Base-by-base conservation (phyloP, 2,329 filamentous ascomycete genomes). In the Alternaria consortialis region DNA sequence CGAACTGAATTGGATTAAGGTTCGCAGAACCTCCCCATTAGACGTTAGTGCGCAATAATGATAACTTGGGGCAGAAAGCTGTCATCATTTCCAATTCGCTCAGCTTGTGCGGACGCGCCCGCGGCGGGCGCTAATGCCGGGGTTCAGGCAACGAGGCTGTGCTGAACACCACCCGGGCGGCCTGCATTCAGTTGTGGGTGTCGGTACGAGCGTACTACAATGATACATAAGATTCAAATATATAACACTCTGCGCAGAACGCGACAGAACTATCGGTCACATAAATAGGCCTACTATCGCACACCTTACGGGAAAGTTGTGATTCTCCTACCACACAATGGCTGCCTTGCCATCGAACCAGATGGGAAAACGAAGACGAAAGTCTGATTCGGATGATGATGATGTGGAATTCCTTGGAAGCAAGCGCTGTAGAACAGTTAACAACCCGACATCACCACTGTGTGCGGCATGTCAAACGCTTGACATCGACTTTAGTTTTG, bases 391-490 rank as follows among this genome's bases (percentile, higher is more conserved):
- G 12, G 44, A 48, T 13, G 44, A 48, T 13, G 44, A 48, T 32
- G 7, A 15, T 1, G 12, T 20, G 31, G 17, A 23, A 29, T 39
- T 39, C n/a, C 37, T 20, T 20, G 44, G 2, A 48, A 48, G 29
- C 29, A 48, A 34, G 9, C 44, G 44, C 17, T 13, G 17, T 15
- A 31, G 31, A 48, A 31, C 44, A 15, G 17, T 20, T 29, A 48
- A 32, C 17, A n/a, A 48, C n/a, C n/a, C 12, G 8, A 48, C 44
- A 29, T 48, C 44, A 36, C 25, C 50, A 9, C 31, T 61, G 12
- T 61, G 58, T 31, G 9, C 13, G n/a, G 15, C 23, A 25, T 58
- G 55, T 17, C 50, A 53, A 50, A 58, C 17, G 31, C 43, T 62
- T 15, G 42, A 58, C 32, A 43, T 62, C 7, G 59, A 62, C 32